Evolutionary conservation across 192 early-diverging fungal genomes (phyloP), one percentile per base, ranked within the genome.

Genomic region (Glomus cerebriforme): DNA sequence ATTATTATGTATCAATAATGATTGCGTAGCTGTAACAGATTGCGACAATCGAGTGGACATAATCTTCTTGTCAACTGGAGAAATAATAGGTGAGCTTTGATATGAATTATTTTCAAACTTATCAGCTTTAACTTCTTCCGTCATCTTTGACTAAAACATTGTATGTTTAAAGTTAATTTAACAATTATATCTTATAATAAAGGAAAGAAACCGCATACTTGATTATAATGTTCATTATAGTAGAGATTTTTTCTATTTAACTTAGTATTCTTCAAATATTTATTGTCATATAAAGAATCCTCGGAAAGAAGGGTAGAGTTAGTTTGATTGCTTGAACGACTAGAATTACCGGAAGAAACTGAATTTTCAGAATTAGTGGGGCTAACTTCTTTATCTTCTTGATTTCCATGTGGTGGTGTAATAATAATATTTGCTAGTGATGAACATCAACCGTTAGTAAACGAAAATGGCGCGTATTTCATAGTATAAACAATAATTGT

Each of bases 291-390:
- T 22, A 71, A 35, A 71, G 69, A 71, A 27, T 71, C 43, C 49
- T 71, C 69, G 12, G 69, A 45, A 27, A 47, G 39, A 26, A 34
- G 26, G 29, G 69, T 71, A 26, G 69, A 71, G 13, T 2, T 49
- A 45, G 69, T 71, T 71, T 47, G 69, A 71, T 34, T 26, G 19
- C 69, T 71, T 26, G 39, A 49, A 45, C 43, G 39, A 47, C 69
- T 71, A 29, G 69, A 71, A 34, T 71, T 43, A 29, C 69, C 69
- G 3, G 69, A 71, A 39, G 69, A 71, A 22, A n/a, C n/a, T 12
- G 69, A 71, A 35, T 47, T 47, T 26, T 71, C 39, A 29, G 69
- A 71, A 47, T 71, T 34, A 71, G 69, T 26, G 49, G 68, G 68
- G 47, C 68, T 70, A 70, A 70, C 7, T 45, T 49, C 47, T 54